Base-by-base conservation (phyloP, 306 rosid species). In the Hylodesmum podocarpum region DNA sequence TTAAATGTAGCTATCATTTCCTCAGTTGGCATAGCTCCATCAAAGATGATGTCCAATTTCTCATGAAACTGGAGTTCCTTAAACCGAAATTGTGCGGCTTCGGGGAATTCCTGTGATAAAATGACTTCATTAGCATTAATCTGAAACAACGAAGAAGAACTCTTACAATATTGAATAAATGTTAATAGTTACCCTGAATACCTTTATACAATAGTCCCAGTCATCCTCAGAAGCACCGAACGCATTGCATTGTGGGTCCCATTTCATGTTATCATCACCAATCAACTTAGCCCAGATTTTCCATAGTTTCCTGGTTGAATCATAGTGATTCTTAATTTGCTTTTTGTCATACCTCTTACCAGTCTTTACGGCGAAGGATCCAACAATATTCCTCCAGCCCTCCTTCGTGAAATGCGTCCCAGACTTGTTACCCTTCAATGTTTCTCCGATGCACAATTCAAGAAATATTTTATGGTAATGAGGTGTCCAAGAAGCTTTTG, bases 261-360 rank as follows among this genome's bases (percentile, higher is more conserved):
- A 90, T 79, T 88, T 86, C 96, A 90, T 84, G 74, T 49, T 53
- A 73, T 28, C 40, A 36, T 88, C 88, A 61, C 71, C 76, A 64
- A 71, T 78, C 68, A 90, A 79, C 86, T 86, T 88, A 73, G 64
- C 76, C 96, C 96, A 88, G 31, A 81, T 9, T 66, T 86, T 86
- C 91, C 91, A 86, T 64, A 43, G 87, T 58, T 85, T 82, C 79
- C 88, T 86, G 49, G 91, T 86, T 43, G 80, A 62, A 34, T 84
- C 87, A 87, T 81, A 88, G 31, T 87, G 93, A 78, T 90, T 90
- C 82, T 88, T 90, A 78, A 88, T 14, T 78, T 88, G 91, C 16
- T 12, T 85, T 73, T 75, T 85, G 64, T 71, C 83, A 62, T 90
- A 85, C 66, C 81, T 87, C 77, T 75, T 36, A 85, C 96, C 91